Evolutionary conservation across 768 basidiomycete genomes (phyloP).

Genomic region (Leccinellum rugosiceps): DNA sequence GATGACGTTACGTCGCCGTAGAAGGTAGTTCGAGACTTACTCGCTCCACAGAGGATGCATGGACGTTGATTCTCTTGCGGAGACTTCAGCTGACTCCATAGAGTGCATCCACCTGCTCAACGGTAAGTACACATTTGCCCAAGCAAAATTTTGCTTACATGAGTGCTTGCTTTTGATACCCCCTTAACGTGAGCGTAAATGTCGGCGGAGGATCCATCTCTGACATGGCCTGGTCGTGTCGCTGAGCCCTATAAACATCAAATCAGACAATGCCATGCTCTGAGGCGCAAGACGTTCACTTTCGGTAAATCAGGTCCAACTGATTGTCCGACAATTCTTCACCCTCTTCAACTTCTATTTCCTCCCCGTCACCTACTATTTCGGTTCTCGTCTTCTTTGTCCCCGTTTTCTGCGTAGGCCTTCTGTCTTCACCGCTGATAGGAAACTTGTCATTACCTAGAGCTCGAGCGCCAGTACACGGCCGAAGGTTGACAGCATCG

Average conservation of each 20-base stretch:
- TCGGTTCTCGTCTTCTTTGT: slow-evolving; percentile 52
- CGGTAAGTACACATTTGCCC: background rate
- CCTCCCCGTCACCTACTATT: slow-evolving; percentile 77
- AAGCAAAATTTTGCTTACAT: slow-evolving; percentile 40
- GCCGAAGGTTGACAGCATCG: slow-evolving; percentile 66
- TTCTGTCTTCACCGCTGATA: slow-evolving; percentile 36
- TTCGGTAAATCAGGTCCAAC: slow-evolving; percentile 79
- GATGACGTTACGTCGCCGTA: background rate
- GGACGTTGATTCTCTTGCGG: slow-evolving; percentile 64
- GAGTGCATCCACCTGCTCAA: slow-evolving; percentile 85
- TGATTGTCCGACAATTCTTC: slow-evolving; percentile 82
- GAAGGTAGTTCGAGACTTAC: slow-evolving; percentile 42
- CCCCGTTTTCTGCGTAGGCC: slow-evolving; percentile 35
- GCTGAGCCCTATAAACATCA: slow-evolving; percentile 63
- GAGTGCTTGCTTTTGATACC: slow-evolving; percentile 94
- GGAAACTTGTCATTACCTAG: slow-evolving; percentile 27
- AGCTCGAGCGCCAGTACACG: slow-evolving; percentile 46
- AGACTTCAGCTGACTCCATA: slow-evolving; percentile 70
- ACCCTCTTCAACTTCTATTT: slow-evolving; percentile 78
- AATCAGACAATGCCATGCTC: slow-evolving; percentile 1
- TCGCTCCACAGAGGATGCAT: slow-evolving; percentile 96
- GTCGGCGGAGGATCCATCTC: slow-evolving; percentile 80
- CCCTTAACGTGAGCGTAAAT: slow-evolving; percentile 72
- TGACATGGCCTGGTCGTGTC: slow-evolving; percentile 68
- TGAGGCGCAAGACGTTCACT: slow-evolving; percentile 41